A percentile compares a stretch with the other conserved stretches of the same genome.
These are phyloP conservation scores for Stereocaulon alpinum DNA, from an alignment of 495 filamentous ascomycete species.

Conservation along the genomic window DNA sequence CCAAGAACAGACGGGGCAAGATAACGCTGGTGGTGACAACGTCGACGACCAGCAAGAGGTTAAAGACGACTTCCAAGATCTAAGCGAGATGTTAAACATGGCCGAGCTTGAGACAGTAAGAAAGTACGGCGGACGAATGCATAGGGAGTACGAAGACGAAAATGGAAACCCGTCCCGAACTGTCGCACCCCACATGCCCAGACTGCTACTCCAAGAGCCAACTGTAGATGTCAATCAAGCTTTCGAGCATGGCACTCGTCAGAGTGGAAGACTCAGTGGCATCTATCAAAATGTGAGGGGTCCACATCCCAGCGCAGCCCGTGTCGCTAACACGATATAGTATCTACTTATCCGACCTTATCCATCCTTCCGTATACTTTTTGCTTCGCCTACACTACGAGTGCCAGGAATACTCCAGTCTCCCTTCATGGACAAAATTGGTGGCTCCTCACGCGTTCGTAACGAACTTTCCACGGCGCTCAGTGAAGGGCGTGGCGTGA, in stretches of 20 bases:
- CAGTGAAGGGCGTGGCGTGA: constrained; percentile 49
- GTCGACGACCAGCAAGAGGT: constrained; percentile 17
- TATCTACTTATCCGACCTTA: constrained; percentile 53
- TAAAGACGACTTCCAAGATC: constrained; percentile 44
- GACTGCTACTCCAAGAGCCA: constrained; percentile 25
- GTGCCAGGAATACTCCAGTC: constrained; percentile 52
- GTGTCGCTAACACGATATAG: constrained; percentile 26
- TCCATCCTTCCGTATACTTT: constrained; percentile 53
- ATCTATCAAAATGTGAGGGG: constrained; percentile 39
- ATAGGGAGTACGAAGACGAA: constrained; percentile 38
- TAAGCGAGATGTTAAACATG: constrained; percentile 53
- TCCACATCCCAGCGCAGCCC: background rate
- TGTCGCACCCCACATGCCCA: constrained; percentile 21
- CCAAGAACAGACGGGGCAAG: constrained; percentile 13
- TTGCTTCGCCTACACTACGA: constrained; percentile 51
- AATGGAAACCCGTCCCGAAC: constrained; percentile 23
- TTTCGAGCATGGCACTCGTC: constrained; percentile 6
- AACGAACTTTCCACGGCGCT: constrained; percentile 47
- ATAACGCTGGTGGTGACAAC: background rate
- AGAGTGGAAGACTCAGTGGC: constrained; percentile 25
- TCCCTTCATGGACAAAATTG: constrained; percentile 47
- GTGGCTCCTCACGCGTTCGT: constrained; percentile 40
- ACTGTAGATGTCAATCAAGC: constrained; percentile 7
- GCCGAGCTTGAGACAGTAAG: constrained; percentile 48
- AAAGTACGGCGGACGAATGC: constrained; percentile 44